Evolutionary conservation across 331 rosid genomes (phyloP).

Genomic region (Pyrus hybrid): DNA sequence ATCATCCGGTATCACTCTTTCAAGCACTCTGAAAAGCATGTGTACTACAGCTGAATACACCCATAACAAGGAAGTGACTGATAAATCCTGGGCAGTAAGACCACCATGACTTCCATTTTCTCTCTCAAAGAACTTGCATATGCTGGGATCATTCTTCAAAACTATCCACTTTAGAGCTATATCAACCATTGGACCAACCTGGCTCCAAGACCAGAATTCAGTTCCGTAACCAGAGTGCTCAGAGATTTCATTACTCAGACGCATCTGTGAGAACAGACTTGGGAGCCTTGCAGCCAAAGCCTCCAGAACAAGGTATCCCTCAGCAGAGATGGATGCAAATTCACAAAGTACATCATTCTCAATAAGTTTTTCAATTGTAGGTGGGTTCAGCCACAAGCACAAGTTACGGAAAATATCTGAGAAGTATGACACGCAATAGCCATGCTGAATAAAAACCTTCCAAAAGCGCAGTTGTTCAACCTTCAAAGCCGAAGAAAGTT

Average conservation of each 20-base stretch:
- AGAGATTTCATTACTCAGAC: constrained; percentile 22
- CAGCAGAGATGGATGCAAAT: constrained; percentile 57
- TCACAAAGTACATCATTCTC: constrained; percentile 48
- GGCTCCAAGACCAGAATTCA: constrained; percentile 89
- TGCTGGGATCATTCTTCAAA: constrained; percentile 45
- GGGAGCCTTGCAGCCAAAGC: constrained; percentile 81
- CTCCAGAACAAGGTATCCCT: constrained; percentile 77
- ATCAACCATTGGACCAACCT: constrained; percentile 85
- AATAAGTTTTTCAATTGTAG: constrained; percentile 50
- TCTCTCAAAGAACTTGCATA: constrained; percentile 38
- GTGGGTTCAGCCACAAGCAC: constrained; percentile 80
- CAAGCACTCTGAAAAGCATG: constrained; percentile 72
- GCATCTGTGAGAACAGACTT: constrained; percentile 47
- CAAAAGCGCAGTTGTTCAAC: constrained; percentile 83
- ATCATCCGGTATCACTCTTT: constrained; percentile 53
- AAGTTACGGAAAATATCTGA: constrained; percentile 70
- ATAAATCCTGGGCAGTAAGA: constrained; percentile 18
- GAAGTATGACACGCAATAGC: constrained; percentile 64
- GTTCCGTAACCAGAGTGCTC: constrained; percentile 30
- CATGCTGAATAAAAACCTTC: constrained; percentile 91
- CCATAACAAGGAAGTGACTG: constrained; percentile 60
- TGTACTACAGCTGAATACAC: constrained; percentile 56
- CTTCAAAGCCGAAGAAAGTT: constrained; percentile 62
- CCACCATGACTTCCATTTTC: constrained; percentile 23
- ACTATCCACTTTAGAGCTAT: constrained; percentile 73